Base-by-base conservation (phyloP, 257 asterid genomes). In the Scutellaria minor region DNA sequence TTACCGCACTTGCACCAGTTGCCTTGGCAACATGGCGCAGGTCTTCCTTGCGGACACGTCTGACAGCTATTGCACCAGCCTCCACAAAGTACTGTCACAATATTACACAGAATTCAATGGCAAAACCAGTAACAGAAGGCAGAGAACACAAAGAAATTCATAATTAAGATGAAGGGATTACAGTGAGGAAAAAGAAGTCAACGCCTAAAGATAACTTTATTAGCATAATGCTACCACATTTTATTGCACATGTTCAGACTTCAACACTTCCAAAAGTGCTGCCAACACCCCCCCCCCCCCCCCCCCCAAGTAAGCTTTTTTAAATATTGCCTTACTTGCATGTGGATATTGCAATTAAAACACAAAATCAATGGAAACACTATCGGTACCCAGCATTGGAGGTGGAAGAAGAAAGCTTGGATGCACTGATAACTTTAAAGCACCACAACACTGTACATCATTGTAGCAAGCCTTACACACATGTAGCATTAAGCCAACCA, bases 1-100 rank as follows among this genome's bases (percentile, higher is more conserved):
- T 68, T 89, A 92, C 98, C 93, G 85, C 89, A 62, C 89, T 90
- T 42, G 96, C 98, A 67, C 97, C 98, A 2, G 97, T 87, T 6
- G 97, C 97, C 87, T 90, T 92, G 75, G 98, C 98, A 78, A 92
- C 97, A 70, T 92, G 97, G 75, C 97, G 87, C 48, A 92, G 74
- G 82, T 92, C 98, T 41, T 92, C 98, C 82, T 92, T 92, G 68
- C 95, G 97, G 48, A 90, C 97, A 71, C 96, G 96, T 68, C 96
- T 88, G 40, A 90, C 98, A 50, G 98, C 98, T 81, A 90, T 92
- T 3, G 98, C 96, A 68, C 97, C 96, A 78, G 96, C 96, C 77
- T 92, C 98, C 76, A 92, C 98, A 64, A 92, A 90, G 84, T 90
- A 92, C 98, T 92, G 91, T 64, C 68, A 75, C 68, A 79, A 54